Percentiles rank a stretch among this genome's conserved stretches.
These are phyloP conservation scores for Tuber magnatum DNA, from an alignment of 495 filamentous ascomycete species.

Conservation along the genomic window DNA sequence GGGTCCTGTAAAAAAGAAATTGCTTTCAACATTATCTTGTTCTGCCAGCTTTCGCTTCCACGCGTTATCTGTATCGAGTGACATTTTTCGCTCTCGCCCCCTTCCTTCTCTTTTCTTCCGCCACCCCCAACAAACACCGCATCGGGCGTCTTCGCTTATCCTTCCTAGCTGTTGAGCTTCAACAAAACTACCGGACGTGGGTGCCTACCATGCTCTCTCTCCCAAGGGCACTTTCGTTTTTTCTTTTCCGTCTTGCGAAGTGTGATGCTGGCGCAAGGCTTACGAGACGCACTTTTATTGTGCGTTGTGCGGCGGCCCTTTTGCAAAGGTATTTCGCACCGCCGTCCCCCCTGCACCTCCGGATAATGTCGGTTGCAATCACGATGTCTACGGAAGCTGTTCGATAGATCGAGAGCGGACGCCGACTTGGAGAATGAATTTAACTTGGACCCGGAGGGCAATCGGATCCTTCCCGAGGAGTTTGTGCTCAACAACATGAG, in stretches of 20 bases:
- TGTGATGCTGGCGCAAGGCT: slow-evolving; percentile 27
- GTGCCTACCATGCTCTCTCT: neutral
- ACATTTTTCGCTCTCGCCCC: neutral
- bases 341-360: slow-evolving; percentile 27
- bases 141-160: neutral
- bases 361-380: slow-evolving; percentile 10
- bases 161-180: neutral
- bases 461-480: slow-evolving; percentile 34
- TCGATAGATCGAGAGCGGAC: slow-evolving; percentile 1
- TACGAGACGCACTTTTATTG: slow-evolving; percentile 43
- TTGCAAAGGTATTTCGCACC: slow-evolving; percentile 41
- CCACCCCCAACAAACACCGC: neutral
- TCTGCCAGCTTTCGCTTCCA: neutral
- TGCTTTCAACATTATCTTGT: neutral
- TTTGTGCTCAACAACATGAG: slow-evolving; percentile 35
- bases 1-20: neutral
- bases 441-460: slow-evolving; percentile 32
- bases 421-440: slow-evolving; percentile 30
- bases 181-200: neutral
- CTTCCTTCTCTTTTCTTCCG: neutral
- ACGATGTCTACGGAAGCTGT: slow-evolving; percentile 20
- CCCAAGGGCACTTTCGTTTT: neutral
- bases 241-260: slow-evolving; percentile 12
- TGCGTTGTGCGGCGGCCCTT: slow-evolving; percentile 43
- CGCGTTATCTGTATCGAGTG: neutral